Evolutionary conservation across 768 basidiomycete genomes (phyloP).

Genomic region (Kwoniella europaea): DNA sequence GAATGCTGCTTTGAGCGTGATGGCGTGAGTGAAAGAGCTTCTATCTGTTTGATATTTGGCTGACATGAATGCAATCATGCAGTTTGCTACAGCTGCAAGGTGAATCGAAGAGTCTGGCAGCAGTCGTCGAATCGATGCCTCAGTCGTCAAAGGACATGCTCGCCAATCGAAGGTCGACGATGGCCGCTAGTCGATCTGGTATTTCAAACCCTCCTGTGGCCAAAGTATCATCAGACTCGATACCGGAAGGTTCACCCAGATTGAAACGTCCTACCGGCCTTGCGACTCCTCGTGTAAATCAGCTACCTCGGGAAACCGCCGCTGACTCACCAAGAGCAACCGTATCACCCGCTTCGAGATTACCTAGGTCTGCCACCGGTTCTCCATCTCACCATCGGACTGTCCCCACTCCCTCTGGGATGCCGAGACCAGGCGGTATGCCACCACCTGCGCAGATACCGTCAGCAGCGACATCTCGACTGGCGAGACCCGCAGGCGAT

Average conservation of each 20-base stretch:
- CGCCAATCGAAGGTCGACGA: slow-evolving; percentile 47
- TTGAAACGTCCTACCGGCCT: slow-evolving; percentile 9
- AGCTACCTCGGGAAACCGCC: slow-evolving; percentile 3
- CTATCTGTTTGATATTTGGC: slow-evolving; percentile 14
- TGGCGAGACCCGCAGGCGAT: slow-evolving; percentile 12
- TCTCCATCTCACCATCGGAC: slow-evolving; percentile 13
- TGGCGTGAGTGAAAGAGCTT: slow-evolving; percentile 71
- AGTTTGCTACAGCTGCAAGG: slow-evolving; percentile 49
- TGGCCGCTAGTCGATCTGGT: slow-evolving; percentile 40
- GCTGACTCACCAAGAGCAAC: slow-evolving; percentile 13
- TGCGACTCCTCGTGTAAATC: slow-evolving; percentile 19
- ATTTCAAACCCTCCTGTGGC: slow-evolving; percentile 20
- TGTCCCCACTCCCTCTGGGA: slow-evolving; percentile 32
- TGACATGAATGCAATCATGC: slow-evolving; percentile 12
- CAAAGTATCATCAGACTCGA: slow-evolving; percentile 25
- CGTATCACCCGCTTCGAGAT: slow-evolving; percentile 27
- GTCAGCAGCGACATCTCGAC: slow-evolving; percentile 4
- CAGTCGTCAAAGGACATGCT: slow-evolving; percentile 49
- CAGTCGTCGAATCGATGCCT: slow-evolving; percentile 44
- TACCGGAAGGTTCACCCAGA: slow-evolving; percentile 31
- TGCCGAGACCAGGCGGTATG: slow-evolving; percentile 25
- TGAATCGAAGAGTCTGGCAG: slow-evolving; percentile 36
- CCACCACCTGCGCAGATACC: neutral
- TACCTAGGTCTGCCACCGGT: slow-evolving; percentile 30
- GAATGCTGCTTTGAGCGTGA: slow-evolving; percentile 78